phyloP scores from a whole-genome alignment of 139 green algal genomes.

The Limnomonas spitsbergensis region DNA sequence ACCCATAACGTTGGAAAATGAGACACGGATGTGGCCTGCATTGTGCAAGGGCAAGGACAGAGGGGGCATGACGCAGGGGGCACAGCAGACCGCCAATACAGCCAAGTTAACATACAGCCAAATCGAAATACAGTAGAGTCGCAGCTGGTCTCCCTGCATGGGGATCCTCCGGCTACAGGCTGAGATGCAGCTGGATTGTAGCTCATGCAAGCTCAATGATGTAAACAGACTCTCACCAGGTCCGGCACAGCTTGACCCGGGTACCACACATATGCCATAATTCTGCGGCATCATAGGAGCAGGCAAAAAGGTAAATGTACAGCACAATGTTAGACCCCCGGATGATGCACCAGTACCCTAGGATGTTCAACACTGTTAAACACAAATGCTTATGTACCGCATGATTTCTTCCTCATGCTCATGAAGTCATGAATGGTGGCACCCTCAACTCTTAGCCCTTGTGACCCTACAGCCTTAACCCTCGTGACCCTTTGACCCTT shows the following conservation, averaged over 20 bases:
- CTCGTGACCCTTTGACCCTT: no score
- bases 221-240: conserved; percentile 45
- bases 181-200: no score
- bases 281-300: conserved; percentile 25
- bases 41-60: background rate
- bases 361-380: background rate
- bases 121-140: background rate
- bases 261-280: conserved; percentile 75
- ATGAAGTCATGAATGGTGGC: no score
- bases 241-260: conserved; percentile 72
- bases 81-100: background rate
- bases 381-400: no score
- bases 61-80: no score
- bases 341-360: background rate
- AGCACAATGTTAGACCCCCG: background rate
- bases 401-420: no score
- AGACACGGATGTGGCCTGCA: background rate
- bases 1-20: background rate
- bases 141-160: background rate
- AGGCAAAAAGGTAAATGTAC: background rate
- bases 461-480: no score
- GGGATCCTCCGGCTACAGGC: background rate
- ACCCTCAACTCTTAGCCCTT: no score
- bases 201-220: background rate
- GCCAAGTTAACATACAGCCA: background rate